These are phyloP conservation scores for Russula sp. DNA, from an alignment of 768 basidiomycete genomes.

Conservation along the genomic window DNA sequence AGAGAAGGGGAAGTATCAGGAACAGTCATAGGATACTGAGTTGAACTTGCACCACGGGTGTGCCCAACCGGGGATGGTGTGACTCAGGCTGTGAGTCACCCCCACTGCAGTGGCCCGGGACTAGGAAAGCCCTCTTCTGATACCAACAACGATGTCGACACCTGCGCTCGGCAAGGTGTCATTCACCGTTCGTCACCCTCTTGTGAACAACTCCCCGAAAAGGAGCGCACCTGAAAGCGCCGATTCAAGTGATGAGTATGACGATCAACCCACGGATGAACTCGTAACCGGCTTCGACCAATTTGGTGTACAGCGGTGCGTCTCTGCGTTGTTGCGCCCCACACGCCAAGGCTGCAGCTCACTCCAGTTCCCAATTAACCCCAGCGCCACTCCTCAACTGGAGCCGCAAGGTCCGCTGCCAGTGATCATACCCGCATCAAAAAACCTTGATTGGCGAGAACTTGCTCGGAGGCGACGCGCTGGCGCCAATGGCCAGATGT, in stretches of 20 bases:
- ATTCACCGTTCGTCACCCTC: conserved; percentile 73
- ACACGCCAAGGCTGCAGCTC: conserved; percentile 57
- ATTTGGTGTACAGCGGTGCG: conserved; percentile 83
- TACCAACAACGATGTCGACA: conserved; percentile 23
- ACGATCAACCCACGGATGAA: conserved; percentile 48
- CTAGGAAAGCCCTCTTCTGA: background rate
- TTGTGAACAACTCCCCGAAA: conserved; percentile 49
- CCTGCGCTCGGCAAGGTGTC: conserved; percentile 49
- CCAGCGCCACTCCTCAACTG: conserved; percentile 42
- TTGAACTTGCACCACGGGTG: conserved; percentile 13
- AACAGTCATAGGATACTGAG: conserved; percentile 18
- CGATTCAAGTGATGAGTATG: conserved; percentile 54
- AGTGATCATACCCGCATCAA: conserved; percentile 81
- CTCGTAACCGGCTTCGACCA: conserved; percentile 67
- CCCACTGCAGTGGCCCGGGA: background rate
- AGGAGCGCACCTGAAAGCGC: conserved; percentile 34
- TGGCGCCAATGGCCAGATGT: conserved; percentile 37
- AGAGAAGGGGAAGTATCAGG: conserved; percentile 13
- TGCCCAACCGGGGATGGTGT: conserved; percentile 16
- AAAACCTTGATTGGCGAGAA: conserved; percentile 90
- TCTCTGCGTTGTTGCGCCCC: conserved; percentile 28
- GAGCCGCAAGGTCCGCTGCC: conserved; percentile 50
- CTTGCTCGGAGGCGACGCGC: conserved; percentile 60
- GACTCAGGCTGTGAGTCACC: too few species aligned
- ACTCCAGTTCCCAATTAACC: conserved; percentile 47